Base-by-base conservation (phyloP, 176 grass and related monocot species). In the Aegilops speltoides region DNA sequence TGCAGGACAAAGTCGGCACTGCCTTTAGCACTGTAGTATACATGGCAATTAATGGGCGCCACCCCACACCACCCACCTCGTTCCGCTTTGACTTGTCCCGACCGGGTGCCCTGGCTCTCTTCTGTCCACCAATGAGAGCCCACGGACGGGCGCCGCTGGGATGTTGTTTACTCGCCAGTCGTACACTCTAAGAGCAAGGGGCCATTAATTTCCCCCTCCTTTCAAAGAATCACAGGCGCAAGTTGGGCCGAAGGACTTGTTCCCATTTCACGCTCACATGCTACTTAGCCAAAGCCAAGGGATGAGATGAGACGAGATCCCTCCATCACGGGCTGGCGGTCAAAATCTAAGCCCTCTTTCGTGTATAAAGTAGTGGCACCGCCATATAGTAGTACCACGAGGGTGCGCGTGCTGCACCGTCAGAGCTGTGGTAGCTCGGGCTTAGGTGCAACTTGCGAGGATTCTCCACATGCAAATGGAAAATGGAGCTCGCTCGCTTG, bases 1-100 rank as follows among this genome's bases (percentile, higher is more conserved):
- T 33, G 72, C 45, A 59, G 80, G 73, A 78, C 86, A 78, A 83
- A 83, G 73, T 83, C 73, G 72, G 80, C 86, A 77, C 46, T 31
- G 63, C 48, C 86, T 60, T 83, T 71, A 54, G 45, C 45, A 48
- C 45, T 48, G 50, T 54, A 40, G 34, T 36, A 2, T 6, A 22
- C 86, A 59, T 15, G 62, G 25, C 60, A 67, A 85, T 89, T 73
- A 84, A 90, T 79, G 89, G 62, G 73, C 79, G 65, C 79, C 80
- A 84, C 79, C 62, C 46, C 22, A 68, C 73, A 24, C 67, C 85
- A 91, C 64, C 69, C 85, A 29, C 64, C 80, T 64, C 34, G 10
- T 24, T 57, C 14, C 66, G 43, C 56, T 79, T 84, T 80, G 89
- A 83, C 89, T 80, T 84, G 36, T 41, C 38, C 65, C 61, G 15